Base-by-base conservation (phyloP, 202 grass and related monocot species). In the Saccharum hybrid region DNA sequence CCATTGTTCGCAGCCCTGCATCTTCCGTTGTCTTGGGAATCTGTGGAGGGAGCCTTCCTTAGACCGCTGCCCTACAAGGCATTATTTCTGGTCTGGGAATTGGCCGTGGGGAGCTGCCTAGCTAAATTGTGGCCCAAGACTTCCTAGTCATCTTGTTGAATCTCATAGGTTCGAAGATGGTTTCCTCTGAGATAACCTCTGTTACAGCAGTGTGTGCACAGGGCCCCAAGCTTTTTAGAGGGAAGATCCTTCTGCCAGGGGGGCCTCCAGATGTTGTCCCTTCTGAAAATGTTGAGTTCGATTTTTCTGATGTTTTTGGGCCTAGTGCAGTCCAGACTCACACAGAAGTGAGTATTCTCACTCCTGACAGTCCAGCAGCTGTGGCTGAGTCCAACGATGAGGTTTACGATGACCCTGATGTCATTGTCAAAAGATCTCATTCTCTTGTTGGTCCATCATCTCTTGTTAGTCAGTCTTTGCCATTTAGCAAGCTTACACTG, bases 301-400 rank as follows among this genome's bases (percentile, higher is more conserved):
- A 98, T 75, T 96, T 98, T 78, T 92, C 93, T 68, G 96, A 98
- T 37, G 96, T 98, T 33, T 98, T 98, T 66, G 96, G 96, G 75
- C 82, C 93, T 84, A 66, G 72, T 22, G 85, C 89, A 39, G 87
- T 92, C 77, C 91, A 98, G 62, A 80, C 75, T 51, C 84, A 86
- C 7, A 86, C 86, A 65, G 74, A 88, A 64, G 42, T 85, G 70
- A 91, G 72, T 84, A 78, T 74, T 59, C 37, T 85, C 71, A 85
- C 78, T 77, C 87, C 89, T 36, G 91, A 92, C 8, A 96, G 81
- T 59, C 70, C 88, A 72, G 63, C 81, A 63, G 82, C 82, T 87
- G 72, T 81, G 22, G 52, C 85, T 60, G 89, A 94, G 77, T 82
- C 80, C 42, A 85, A 66, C 33, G 89, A 92, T 69, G 91, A 90